Evolutionary conservation across 2,329 filamentous ascomycete species (phyloP), one percentile per base, ranked within the genome.

Genomic region (Metarhizium humberi): DNA sequence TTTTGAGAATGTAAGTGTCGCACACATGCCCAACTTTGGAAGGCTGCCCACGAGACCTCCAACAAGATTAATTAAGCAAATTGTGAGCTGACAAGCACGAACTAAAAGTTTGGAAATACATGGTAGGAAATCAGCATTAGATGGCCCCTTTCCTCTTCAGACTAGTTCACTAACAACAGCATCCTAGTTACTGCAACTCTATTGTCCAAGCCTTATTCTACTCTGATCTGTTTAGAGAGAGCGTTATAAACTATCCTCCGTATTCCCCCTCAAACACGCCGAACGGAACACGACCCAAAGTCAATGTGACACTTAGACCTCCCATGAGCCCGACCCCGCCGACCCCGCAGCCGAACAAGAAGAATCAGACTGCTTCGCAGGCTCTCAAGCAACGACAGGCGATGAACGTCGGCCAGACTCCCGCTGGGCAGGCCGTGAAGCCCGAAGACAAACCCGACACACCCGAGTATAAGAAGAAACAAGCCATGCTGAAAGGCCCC

Each of bases 201-300:
- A 96, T 99, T 66, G 82, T 99, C 56, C 94, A 99, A 75, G 95
- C 91, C 64, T 84, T 99, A 56, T 99, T 95, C 75, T 96, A 95
- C 75, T 96, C 92, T 20, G 87, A 90, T 48, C 85, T 90, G 36
- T 99, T 99, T 71, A 89, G 94, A 73, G 87, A 96, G 75, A 85
- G 92, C 66, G 90, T 99, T 62, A 85, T 99, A 71, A 92, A 88
- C 67, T 99, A 95, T 66, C 92, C 94, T 4, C 79, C 82, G 38
- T 78, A 84, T 58, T 85, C 86, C 4, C 84, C 88, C 11, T 77
- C 84, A 60, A 84, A 90, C 65, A 84, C 81, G 18, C 79, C 90
- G 54, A 84, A 88, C 61, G 82, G 83, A 46, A 72, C 69, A 51
- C 68, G 69, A 50, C 72, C 75, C 42, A 81, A 75, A 69, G 75